Percentiles rank a stretch among this genome's conserved stretches.
These are phyloP conservation scores for Beauveria brongniartii DNA, from an alignment of 2,329 filamentous ascomycete species.

Conservation along the genomic window DNA sequence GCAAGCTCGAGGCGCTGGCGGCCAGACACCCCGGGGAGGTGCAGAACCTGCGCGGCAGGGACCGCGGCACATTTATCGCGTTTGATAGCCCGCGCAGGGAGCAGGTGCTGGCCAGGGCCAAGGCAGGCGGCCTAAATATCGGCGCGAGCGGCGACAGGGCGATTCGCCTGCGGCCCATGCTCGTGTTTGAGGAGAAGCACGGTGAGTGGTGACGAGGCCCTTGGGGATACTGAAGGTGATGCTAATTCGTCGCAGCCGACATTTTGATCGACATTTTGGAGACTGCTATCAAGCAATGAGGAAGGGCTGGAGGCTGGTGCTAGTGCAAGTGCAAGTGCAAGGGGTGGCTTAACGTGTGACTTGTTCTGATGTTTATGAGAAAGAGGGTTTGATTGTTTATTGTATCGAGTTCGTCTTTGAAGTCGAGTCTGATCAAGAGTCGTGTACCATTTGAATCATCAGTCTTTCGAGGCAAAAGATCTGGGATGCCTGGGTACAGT, in stretches of 20 bases:
- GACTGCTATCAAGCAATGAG: not conserved
- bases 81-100: slow-evolving; percentile 79
- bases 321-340: not conserved
- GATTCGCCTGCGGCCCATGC: slow-evolving; percentile 12
- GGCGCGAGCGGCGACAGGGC: slow-evolving; percentile 11
- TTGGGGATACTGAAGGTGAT: not conserved
- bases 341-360: not conserved
- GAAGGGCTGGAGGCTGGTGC: not conserved
- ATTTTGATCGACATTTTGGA: slow-evolving; percentile 11
- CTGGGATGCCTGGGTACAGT: too few species aligned
- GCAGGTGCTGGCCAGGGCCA: slow-evolving; percentile 57
- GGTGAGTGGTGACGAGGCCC: slow-evolving; percentile 4
- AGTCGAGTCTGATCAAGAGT: too few species aligned
- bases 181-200: slow-evolving; percentile 11
- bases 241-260: slow-evolving; percentile 9
- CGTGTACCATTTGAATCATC: too few species aligned
- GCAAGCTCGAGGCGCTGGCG: slow-evolving; percentile 58
- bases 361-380: not conserved
- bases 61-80: slow-evolving; percentile 84
- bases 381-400: not conserved
- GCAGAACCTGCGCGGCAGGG: slow-evolving; percentile 76
- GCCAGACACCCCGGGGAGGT: slow-evolving; percentile 68
- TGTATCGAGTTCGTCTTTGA: too few species aligned
- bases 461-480: too few species aligned
- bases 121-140: slow-evolving; percentile 8